Evolutionary conservation across 73 alveolate genomes (phyloP), one percentile per base, ranked within the genome.

Genomic region (Loxodes magnus): DNA sequence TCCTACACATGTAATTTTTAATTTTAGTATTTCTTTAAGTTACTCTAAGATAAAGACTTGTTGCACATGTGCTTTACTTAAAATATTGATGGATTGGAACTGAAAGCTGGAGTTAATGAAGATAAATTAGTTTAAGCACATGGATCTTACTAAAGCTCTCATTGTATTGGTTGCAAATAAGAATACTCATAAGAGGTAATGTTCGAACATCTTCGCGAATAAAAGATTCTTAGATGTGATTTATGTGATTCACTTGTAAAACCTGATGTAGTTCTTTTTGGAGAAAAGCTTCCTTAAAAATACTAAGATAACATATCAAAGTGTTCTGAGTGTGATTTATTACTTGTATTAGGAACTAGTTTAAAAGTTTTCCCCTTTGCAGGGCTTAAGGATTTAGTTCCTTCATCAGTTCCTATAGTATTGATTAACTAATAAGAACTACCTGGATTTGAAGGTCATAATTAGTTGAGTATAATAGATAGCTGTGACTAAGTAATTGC

Each of bases 81-180:
- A 42, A 83, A 83, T 73, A 81, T 83, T 15, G 96, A 83, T 57
- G 82, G 89, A 16, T 64, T 74, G 43, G 87, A 64, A 43, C 27
- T 39, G 5, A 67, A 54, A 15, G 80, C 87, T 12, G 88, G 89
- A 6, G 55, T 83, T 27, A 64, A 50, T n/a, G 51, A 51, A 28
- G 55, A 43, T 0, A 71, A 79, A 31, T 26, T 83, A 4, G 37
- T 48, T n/a, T 82, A 83, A 63, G 64, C 64, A 9, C 96, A 83
- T 58, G 96, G 96, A 1, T 71, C 67, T 64, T 38, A 77, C 17
- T 60, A 58, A 29, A 59, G 69, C 7, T 62, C 80, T 6, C 59
- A 55, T 30, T 67, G 77, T 36, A 68, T 35, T 12, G 30, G 15
- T n/a, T 70, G 84, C 39, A 39, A 54, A 44, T 17, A 4, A 4